Evolutionary conservation across 2,329 filamentous ascomycete genomes (phyloP), one percentile per base, ranked within the genome.

Genomic region (Hymenoscyphus linearis): DNA sequence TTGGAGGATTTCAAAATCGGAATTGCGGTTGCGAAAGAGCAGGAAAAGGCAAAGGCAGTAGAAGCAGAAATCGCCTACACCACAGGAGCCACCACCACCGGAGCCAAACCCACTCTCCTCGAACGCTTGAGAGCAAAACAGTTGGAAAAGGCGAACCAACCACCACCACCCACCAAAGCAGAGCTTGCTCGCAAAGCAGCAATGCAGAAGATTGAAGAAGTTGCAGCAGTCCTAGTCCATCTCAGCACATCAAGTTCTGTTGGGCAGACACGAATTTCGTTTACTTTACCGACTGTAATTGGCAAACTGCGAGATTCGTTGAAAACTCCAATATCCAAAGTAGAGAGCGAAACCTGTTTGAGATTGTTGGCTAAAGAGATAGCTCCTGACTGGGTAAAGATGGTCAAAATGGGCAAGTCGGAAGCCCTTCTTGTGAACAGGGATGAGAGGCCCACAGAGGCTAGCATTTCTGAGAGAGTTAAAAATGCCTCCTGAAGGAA

Each of bases 121-220:
- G 89, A 93, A 73, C 87, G 89, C 55, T 83, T 96, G 65, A 86
- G 88, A 65, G 79, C 82, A 59, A 93, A 93, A 77, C 84, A 89
- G 67, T 74, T 81, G 66, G 78, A 82, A 72, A 72, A 82, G 72
- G 70, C 77, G 64, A 66, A 76, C 63, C 57, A 76, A 62, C 61
- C 78, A 61, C 67, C 73, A 0, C 81, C 80, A 0, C 78, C 81
- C 0, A 76, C 81, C 0, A 78, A 81, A 25, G 80, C 78, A 18
- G 80, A 86, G 67, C 75, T 89, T 2, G 77, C 82, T 64, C 85
- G 87, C 13, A 81, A 80, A 14, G 82, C 85, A 3, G 89, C 89
- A 0, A 77, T 90, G 26, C 84, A 88, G 67, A 83, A 88, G 10
- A 82, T 86, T 0, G 79, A 81, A n/a, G 88, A 91, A 68, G 82